Percentiles rank a stretch among this genome's conserved stretches.
Conservation (phyloP, 345 rosid species). For the Turritis glabra region DNA sequence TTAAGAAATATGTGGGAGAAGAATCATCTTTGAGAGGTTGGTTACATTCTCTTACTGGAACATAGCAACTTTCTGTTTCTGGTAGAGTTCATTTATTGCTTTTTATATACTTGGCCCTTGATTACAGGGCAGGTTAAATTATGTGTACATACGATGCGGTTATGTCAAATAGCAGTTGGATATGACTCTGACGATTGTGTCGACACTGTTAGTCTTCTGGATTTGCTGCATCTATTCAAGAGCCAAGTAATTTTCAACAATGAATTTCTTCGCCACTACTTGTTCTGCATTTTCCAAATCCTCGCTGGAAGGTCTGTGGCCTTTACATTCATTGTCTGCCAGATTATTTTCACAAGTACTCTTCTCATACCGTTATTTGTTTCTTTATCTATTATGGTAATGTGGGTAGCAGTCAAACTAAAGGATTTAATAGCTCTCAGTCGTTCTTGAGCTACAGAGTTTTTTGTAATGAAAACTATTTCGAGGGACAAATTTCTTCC, state of each 20-base stretch:
- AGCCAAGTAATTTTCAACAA: slow-evolving; percentile 71
- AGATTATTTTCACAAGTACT: slow-evolving; percentile 7
- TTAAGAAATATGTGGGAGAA: slow-evolving; percentile 67
- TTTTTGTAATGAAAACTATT: background rate
- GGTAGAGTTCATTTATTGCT: background rate
- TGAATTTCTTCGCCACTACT: slow-evolving; percentile 73
- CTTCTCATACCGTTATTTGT: slow-evolving; percentile 19
- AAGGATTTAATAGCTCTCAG: slow-evolving; percentile 4
- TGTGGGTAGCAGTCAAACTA: background rate
- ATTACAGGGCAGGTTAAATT: slow-evolving; percentile 90
- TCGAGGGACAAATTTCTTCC: background rate
- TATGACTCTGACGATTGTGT: slow-evolving; percentile 50
- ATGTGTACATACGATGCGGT: slow-evolving; percentile 70
- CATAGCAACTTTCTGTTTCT: slow-evolving; percentile 7
- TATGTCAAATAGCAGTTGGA: slow-evolving; percentile 68
- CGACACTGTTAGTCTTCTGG: slow-evolving; percentile 51
- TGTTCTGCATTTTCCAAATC: slow-evolving; percentile 82
- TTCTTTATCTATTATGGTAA: slow-evolving; percentile 16
- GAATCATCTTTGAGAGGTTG: slow-evolving; percentile 90
- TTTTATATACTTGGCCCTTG: slow-evolving; percentile 29
- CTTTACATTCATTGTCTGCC: slow-evolving; percentile 11
- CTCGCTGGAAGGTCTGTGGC: slow-evolving; percentile 76
- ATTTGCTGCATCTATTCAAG: slow-evolving; percentile 74
- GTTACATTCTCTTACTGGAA: slow-evolving; percentile 23
- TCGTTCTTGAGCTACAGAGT: slow-evolving; percentile 11